Base-by-base conservation (phyloP, 2,329 filamentous ascomycete species). In the Aspergillus fijiensis region DNA sequence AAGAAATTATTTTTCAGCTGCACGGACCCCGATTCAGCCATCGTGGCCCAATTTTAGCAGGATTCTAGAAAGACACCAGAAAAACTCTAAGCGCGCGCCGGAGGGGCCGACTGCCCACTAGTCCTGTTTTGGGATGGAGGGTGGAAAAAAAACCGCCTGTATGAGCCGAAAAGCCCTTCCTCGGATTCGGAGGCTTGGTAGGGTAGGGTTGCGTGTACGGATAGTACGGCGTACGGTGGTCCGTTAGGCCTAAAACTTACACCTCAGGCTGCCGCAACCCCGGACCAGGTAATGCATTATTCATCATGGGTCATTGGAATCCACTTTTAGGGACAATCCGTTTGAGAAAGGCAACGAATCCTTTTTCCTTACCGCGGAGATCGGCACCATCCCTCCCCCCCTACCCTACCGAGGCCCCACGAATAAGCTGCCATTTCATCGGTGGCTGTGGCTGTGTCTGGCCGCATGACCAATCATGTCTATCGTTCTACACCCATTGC, bases 21-120 rank as follows among this genome's bases (percentile, higher is more conserved):
- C 57, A 62, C 54, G 27, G 60, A 54, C 54, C 33, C 51, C n/a
- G 51, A 50, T 45, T 47, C 33, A 52, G 16, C 42, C 45, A 29
- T 47, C 48, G 29, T 47, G 48, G 39, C 51, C 63, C 65, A 65
- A 62, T 63, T 49, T 60, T 64, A 67, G 65, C 59, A 67, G 60
- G 62, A 54, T 67, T 67, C 65, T 53, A 61, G 65, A 67, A 67
- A 25, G 3, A 27, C 42, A n/a, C 31, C 63, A 51, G 62, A 66
- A 64, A 27, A 64, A 58, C 35, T 53, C 57, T 60, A 56, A 54
- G 31, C 47, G 49, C 29, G 58, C 62, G 39, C 39, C 39, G 53
- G 51, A 51, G 49, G 42, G 23, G 33, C 53, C 53, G 62, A 61
- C 48, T 45, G 48, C 35, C 39, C 14, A 45, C 39, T 45, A 45